phyloP scores from a whole-genome alignment of 441 rosid genomes.

The Croton laevigatus region DNA sequence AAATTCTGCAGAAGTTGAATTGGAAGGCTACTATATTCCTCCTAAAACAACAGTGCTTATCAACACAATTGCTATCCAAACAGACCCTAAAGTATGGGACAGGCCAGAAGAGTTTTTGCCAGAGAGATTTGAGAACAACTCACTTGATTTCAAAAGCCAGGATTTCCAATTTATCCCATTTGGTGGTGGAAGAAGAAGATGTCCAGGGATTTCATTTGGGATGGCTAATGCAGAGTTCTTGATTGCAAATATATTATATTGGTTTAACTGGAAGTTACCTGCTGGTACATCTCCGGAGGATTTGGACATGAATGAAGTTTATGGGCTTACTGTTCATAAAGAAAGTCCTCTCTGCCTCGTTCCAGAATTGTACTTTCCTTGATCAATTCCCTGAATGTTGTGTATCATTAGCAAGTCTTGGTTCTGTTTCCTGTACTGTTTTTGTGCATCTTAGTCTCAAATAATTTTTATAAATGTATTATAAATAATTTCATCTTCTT shows the following conservation, averaged over 20 bases:
- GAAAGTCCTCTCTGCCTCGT: slow-evolving; percentile 26
- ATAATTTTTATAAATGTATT: no score
- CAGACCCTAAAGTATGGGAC: slow-evolving; percentile 27
- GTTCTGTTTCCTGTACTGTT: neutral
- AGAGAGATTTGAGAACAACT: slow-evolving; percentile 26
- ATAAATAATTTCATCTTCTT: no score
- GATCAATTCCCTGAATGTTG: neutral
- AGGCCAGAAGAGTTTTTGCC: slow-evolving; percentile 23
- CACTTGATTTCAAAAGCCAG: slow-evolving; percentile 17
- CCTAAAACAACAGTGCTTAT: slow-evolving; percentile 10
- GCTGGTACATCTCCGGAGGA: slow-evolving; percentile 19
- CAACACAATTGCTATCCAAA: slow-evolving; percentile 33
- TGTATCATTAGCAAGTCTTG: neutral
- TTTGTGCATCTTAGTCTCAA: no score
- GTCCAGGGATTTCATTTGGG: slow-evolving; percentile 24
- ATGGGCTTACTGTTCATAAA: slow-evolving; percentile 15
- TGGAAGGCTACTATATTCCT: slow-evolving; percentile 29
- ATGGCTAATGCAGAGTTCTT: slow-evolving; percentile 12
- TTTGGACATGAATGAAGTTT: slow-evolving; percentile 28
- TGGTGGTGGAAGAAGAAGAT: slow-evolving; percentile 32
- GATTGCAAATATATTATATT: slow-evolving; percentile 27
- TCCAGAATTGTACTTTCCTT: slow-evolving; percentile 13
- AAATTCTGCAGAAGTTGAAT: slow-evolving; percentile 10
- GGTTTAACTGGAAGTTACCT: slow-evolving; percentile 32
- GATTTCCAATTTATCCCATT: slow-evolving; percentile 21